Percentiles rank a stretch among this genome's conserved stretches.
These are phyloP conservation scores for Phytophthora pistaciae DNA, from an alignment of 352 stramenopile genomes.

Conservation along the genomic window DNA sequence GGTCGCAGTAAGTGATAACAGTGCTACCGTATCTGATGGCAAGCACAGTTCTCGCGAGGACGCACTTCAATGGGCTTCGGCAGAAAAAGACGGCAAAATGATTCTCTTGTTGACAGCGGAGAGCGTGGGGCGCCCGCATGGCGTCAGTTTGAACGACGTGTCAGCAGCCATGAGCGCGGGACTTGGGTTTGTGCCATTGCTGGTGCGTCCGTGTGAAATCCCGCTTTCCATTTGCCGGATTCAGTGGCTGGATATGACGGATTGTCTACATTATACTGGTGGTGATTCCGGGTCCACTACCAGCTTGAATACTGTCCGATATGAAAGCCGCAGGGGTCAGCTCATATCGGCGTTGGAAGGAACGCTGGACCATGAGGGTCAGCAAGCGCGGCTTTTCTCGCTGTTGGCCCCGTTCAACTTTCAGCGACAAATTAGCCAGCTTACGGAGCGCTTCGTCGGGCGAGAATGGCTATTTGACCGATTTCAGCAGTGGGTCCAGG, in stretches of 20 bases:
- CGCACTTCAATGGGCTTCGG: conserved; percentile 64
- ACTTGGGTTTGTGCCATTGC: conserved; percentile 76
- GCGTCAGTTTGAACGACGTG: conserved; percentile 80
- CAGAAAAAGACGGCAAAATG: conserved; percentile 70
- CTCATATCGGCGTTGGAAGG: conserved; percentile 63
- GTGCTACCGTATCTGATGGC: background rate
- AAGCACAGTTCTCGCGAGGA: conserved; percentile 45
- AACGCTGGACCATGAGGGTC: conserved; percentile 78
- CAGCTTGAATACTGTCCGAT: conserved; percentile 65
- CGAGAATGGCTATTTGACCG: conserved; percentile 69
- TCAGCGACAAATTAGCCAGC: conserved; percentile 79
- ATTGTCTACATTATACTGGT: conserved; percentile 64
- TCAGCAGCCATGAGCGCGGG: conserved; percentile 73
- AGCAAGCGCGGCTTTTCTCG: conserved; percentile 75
- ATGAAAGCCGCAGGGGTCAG: conserved; percentile 56
- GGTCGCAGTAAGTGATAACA: background rate
- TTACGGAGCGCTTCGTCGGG: conserved; percentile 66
- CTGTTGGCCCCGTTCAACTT: conserved; percentile 76
- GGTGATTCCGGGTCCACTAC: background rate
- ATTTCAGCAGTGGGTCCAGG: conserved; percentile 62
- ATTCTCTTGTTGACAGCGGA: conserved; percentile 77
- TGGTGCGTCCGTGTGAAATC: conserved; percentile 81
- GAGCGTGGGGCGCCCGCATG: conserved; percentile 70
- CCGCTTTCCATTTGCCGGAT: conserved; percentile 85
- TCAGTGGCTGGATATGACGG: conserved; percentile 82